Evolutionary conservation across 805 yeast species (phyloP), one percentile per base, ranked within the genome.

Genomic region (Myxozyma geophila): DNA sequence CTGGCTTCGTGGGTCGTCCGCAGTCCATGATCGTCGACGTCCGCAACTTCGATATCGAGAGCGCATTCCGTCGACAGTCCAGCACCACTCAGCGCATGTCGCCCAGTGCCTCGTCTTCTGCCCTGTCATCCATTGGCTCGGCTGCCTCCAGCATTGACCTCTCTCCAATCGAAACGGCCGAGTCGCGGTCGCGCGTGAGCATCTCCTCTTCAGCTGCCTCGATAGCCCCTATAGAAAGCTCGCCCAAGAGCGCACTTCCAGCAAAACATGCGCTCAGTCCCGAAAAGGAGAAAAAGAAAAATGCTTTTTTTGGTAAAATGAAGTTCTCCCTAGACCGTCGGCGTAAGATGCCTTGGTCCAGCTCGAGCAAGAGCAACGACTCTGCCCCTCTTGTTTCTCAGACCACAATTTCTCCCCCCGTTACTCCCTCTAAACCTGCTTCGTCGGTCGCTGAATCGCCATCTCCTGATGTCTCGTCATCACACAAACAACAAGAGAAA

Each of bases 21-120:
- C 57, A 59, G 55, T 63, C 67, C 23, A 48, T 63, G 60, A n/a
- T 59, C 36, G 46, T 63, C 35, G 62, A 59, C 50, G 36, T 28
- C 35, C 40, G 47, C 33, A 47, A 49, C 33, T 57, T 47, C 40
- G 41, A 49, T 39, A 44, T 40, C 54, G 54, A 56, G 15, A 19
- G 28, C 44, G 6, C 49, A 19, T 44, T 47, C 43, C 59, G 52
- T 7, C 59, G 53, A 37, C 56, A 51, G 35, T 5, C 28, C 28
- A 51, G 54, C 44, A 23, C 23, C 33, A 2, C 28, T n/a, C 40
- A 33, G 8, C 48, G 37, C 23, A 7, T 33, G 19, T 47, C 58
- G 19, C 37, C 51, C 8, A 36, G 28, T 28, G 28, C 58, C 33
- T 40, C 43, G 8, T 47, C 51, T 6, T 54, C 58, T n/a, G 50